Evolutionary conservation across 257 asterid species (phyloP), one percentile per base, ranked within the genome.

Genomic region (Pogostemon cablin): DNA sequence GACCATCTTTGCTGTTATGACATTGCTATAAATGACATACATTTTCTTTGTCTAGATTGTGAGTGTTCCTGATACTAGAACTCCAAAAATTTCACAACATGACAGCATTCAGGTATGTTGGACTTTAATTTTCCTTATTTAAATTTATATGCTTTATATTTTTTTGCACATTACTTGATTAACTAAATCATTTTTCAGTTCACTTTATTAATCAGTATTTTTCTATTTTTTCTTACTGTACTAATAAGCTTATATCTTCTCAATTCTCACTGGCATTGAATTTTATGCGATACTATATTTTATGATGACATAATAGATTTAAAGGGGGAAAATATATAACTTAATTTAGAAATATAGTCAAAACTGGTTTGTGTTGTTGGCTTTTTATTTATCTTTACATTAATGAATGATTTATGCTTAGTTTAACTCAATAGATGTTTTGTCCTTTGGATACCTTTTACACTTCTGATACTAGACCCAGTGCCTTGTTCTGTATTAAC

Each of bases 1-100:
- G 72, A 39, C 42, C 47, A 40, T 56, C 46, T 54, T 54, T 54
- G 49, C 3, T 49, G 55, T n/a, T 68, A 70, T 62, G 55, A 58
- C 39, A 60, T 72, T 74, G 63, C 65, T 63, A 42, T 39, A 52
- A 6, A 57, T 75, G 41, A 12, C 41, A 42, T 44, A 9, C 9
- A 2, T 40, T 43, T n/a, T 53, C 60, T 64, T 66, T 46, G 41
- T 61, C 68, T 79, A 90, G 98, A 77, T 90, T 73, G 96, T 90
- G 55, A 92, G 81, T 81, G 90, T 92, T 70, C 96, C 95, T 72
- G 97, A 92, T 80, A 81, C 76, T 81, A 88, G 97, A 78, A 84
- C 79, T 32, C 83, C 85, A 46, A 90, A 74, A 79, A 86, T 78
- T 75, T 80, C 83, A 47, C 91, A 76, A 3, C 82, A 88, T 25